phyloP scores from a whole-genome alignment of 371 early-diverging fungal genomes.

The Thermomucor indicae-seudaticae region DNA sequence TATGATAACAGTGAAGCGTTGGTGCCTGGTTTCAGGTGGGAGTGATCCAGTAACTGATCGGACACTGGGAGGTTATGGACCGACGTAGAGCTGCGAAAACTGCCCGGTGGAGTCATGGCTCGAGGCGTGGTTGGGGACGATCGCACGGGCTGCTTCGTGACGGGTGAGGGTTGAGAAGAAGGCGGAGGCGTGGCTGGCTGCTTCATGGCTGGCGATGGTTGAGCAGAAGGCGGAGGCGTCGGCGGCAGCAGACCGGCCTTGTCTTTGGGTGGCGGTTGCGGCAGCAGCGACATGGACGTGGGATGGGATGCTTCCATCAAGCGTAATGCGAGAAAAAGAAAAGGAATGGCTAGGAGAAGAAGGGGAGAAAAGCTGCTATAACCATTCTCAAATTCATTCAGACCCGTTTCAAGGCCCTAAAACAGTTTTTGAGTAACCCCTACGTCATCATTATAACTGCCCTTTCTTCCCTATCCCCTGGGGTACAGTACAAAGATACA shows the following conservation, averaged over 20 bases:
- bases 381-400: too few species aligned
- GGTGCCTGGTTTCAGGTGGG: conserved; percentile 61
- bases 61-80: conserved; percentile 4
- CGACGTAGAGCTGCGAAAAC: conserved; percentile 11
- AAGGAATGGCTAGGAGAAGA: not conserved
- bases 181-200: not conserved
- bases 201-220: not conserved
- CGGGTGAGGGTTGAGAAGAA: not conserved
- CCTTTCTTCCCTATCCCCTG: too few species aligned
- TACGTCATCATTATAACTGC: too few species aligned
- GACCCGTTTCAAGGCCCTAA: too few species aligned
- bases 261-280: too few species aligned
- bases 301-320: too few species aligned
- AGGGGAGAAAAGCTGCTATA: too few species aligned
- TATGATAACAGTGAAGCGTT: conserved; percentile 64
- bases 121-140: not conserved
- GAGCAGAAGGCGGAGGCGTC: not conserved
- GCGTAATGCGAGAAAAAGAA: not conserved
- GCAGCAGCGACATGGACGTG: too few species aligned
- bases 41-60: conserved; percentile 55
- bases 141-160: not conserved
- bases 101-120: conserved; percentile 23
- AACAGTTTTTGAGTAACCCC: too few species aligned
- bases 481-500: too few species aligned
- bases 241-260: not conserved